phyloP scores from a whole-genome alignment of 371 early-diverging fungal species.

The Apophysomyces trapeziformis region DNA sequence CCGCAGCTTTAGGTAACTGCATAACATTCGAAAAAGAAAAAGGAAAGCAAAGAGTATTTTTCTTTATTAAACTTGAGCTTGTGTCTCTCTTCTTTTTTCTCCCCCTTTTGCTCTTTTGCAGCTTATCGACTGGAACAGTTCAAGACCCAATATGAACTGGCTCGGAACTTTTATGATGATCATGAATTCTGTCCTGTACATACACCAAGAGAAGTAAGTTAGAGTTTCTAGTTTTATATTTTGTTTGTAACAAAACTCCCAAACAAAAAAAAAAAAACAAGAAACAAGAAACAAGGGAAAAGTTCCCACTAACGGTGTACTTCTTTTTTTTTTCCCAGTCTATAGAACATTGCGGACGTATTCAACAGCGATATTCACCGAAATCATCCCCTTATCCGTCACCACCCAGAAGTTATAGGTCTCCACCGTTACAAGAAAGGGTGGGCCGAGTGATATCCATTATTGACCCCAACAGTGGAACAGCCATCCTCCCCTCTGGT shows the following conservation, averaged over 20 bases:
- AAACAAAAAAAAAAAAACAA: no score
- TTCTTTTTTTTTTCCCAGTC: not conserved
- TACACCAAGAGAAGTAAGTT: constrained; percentile 26
- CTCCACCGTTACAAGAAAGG: constrained; percentile 12
- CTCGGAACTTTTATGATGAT: constrained; percentile 55
- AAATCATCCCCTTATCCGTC: constrained; percentile 45
- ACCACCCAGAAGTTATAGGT: constrained; percentile 22
- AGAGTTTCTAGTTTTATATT: no score
- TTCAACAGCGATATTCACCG: constrained; percentile 48
- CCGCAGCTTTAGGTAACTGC: not conserved
- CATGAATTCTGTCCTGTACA: constrained; percentile 50
- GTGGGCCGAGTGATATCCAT: constrained; percentile 41
- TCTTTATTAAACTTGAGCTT: no score
- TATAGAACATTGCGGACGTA: constrained; percentile 44
- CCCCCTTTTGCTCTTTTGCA: not conserved
- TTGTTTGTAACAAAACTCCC: no score
- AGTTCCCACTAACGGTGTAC: not conserved
- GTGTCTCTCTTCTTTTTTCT: not conserved
- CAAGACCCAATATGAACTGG: constrained; percentile 47
- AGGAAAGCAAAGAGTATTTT: no score
- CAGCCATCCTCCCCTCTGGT: constrained; percentile 36
- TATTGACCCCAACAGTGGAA: constrained; percentile 45
- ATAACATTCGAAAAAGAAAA: not conserved
- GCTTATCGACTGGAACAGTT: constrained; percentile 39
- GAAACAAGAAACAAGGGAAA: no score